Percentiles rank a stretch among this genome's conserved stretches.
Evolutionary conservation across 1,139 yeast species (phyloP).

Genomic region (Arxiozyma slooffiae): DNA sequence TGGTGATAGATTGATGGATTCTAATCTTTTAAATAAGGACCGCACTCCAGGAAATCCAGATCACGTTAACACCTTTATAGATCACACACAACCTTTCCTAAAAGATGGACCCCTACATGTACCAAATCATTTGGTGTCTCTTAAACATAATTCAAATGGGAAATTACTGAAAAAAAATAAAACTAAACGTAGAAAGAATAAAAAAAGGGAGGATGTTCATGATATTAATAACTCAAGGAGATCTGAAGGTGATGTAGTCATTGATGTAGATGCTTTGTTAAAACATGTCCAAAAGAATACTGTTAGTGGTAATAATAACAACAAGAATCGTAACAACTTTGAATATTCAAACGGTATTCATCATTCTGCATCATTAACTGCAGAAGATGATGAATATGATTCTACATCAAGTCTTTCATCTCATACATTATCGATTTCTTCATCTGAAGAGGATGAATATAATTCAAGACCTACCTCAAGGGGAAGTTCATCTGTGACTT

Average conservation of each 20-base stretch:
- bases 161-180: conserved; percentile 5
- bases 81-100: conserved; percentile 15
- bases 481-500: conserved; percentile 49
- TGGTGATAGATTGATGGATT: conserved; percentile 7
- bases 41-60: not conserved
- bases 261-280: conserved; percentile 29
- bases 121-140: conserved; percentile 2
- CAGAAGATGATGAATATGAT: conserved; percentile 8
- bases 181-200: not conserved
- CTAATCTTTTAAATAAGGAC: not conserved
- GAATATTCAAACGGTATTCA: not conserved
- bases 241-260: conserved; percentile 25
- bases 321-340: too few relatives aligned
- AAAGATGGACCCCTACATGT: not conserved
- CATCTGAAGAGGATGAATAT: conserved; percentile 19
- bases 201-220: not conserved
- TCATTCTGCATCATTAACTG: not conserved
- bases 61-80: conserved; percentile 19
- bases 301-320: too few relatives aligned
- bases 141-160: conserved; percentile 5
- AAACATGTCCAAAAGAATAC: conserved; percentile 21
- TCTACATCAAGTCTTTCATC: conserved; percentile 7
- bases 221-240: not conserved
- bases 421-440: conserved; percentile 5
- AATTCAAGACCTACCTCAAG: conserved; percentile 28